phyloP scores from a whole-genome alignment of 2,329 filamentous ascomycete genomes.

The Spiromastix sp. region DNA sequence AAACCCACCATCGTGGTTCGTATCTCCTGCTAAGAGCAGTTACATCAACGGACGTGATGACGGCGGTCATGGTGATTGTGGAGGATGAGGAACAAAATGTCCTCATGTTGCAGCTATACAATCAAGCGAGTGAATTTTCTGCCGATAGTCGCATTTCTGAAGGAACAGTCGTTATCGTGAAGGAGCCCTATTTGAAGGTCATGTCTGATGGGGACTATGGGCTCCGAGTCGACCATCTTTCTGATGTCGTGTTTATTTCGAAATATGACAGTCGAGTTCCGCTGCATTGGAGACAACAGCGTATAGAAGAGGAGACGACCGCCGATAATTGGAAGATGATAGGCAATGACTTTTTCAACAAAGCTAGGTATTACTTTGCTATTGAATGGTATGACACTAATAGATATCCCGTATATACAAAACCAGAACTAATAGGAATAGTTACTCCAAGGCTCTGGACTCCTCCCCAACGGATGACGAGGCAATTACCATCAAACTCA shows the following conservation, averaged over 20 bases:
- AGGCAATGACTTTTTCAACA: constrained; percentile 25
- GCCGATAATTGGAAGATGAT: constrained; percentile 11
- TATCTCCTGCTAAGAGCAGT: constrained; percentile 25
- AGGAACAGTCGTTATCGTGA: constrained; percentile 35
- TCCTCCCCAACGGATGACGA: constrained; percentile 27
- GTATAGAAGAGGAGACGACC: constrained; percentile 5
- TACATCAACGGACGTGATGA: constrained; percentile 20
- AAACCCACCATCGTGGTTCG: constrained; percentile 31
- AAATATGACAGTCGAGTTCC: constrained; percentile 31
- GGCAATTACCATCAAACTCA: constrained; percentile 21
- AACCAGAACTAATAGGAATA: constrained; percentile 11
- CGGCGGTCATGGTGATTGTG: constrained; percentile 25
- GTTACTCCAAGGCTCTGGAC: constrained; percentile 29
- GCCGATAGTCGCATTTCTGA: constrained; percentile 24
- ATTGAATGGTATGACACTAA: constrained; percentile 18
- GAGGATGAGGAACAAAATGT: constrained; percentile 32
- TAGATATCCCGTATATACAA: constrained; percentile 2
- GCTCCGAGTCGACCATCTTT: constrained; percentile 44
- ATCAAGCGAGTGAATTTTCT: constrained; percentile 28
- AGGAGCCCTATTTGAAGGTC: constrained; percentile 44
- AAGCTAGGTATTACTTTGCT: constrained; percentile 10
- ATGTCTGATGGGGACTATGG: constrained; percentile 30
- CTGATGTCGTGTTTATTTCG: constrained; percentile 36
- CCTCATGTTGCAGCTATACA: constrained; percentile 30
- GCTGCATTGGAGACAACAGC: constrained; percentile 20